These are phyloP conservation scores for Leccinellum rugosiceps DNA, from an alignment of 768 basidiomycete species.

Conservation along the genomic window DNA sequence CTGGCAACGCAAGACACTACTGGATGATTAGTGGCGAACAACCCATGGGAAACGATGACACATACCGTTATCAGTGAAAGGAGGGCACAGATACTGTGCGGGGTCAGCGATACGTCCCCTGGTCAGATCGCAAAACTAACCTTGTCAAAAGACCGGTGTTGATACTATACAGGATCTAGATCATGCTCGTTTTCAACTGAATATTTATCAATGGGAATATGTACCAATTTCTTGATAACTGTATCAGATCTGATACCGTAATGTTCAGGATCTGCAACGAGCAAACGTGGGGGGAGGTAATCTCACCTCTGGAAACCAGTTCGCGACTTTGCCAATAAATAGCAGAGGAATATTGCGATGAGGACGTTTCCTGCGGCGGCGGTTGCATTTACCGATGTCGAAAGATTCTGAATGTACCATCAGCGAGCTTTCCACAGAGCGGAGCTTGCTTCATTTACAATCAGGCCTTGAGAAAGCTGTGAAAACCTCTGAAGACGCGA, in stretches of 20 bases:
- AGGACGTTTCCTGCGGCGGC: slow-evolving; percentile 46
- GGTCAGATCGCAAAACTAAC: slow-evolving; percentile 9
- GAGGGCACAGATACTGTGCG: slow-evolving; percentile 46
- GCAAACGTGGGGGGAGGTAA: background rate
- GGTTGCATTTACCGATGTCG: slow-evolving; percentile 50
- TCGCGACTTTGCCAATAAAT: slow-evolving; percentile 43
- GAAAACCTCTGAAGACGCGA: slow-evolving; percentile 38
- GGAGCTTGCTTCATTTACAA: slow-evolving; percentile 27
- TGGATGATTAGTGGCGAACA: background rate
- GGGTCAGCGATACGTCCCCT: slow-evolving; percentile 2
- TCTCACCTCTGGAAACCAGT: slow-evolving; percentile 49
- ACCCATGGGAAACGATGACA: background rate
- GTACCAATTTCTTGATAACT: slow-evolving; percentile 45
- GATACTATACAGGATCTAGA: slow-evolving; percentile 51
- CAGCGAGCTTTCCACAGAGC: background rate
- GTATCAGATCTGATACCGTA: slow-evolving; percentile 37
- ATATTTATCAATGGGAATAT: background rate
- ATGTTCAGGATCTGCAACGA: background rate
- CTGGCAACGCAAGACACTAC: slow-evolving; percentile 46
- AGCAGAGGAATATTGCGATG: slow-evolving; percentile 47
- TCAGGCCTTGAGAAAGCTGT: slow-evolving; percentile 42
- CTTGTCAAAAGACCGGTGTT: slow-evolving; percentile 38
- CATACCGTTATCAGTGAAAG: slow-evolving; percentile 51
- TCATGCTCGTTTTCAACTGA: background rate
- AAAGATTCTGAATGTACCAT: slow-evolving; percentile 29